A percentile compares a stretch with the other conserved stretches of the same genome.
These are phyloP conservation scores for Solanum infundibuliforme DNA, from an alignment of 257 asterid species.

Conservation along the genomic window DNA sequence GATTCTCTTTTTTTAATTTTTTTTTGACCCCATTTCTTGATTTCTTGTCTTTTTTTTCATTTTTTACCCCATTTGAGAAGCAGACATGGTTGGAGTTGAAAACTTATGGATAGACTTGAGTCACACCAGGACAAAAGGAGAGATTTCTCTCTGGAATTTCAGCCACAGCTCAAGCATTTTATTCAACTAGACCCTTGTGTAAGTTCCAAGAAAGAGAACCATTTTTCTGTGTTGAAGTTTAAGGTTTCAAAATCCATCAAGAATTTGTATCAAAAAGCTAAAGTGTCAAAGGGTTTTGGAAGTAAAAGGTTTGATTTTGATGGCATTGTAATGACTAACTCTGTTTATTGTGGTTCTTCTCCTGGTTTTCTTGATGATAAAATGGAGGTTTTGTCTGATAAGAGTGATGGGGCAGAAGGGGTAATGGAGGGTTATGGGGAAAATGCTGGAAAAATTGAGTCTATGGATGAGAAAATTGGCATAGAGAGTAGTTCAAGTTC, in stretches of 20 bases:
- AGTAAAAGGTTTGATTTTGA: conserved; percentile 33
- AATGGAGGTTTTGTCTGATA: conserved; percentile 18
- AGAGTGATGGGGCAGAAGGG: not conserved
- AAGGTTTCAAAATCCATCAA: conserved; percentile 46
- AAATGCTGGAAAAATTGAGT: conserved; percentile 5
- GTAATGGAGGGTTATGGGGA: conserved; percentile 1
- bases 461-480: conserved; percentile 11
- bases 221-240: conserved; percentile 24
- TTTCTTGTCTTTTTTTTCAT: conserved; percentile 6
- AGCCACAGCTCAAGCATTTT: conserved; percentile 14
- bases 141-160: conserved; percentile 8
- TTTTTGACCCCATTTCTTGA: not conserved
- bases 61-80: conserved; percentile 12
- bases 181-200: conserved; percentile 4
- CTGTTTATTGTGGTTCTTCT: conserved; percentile 43
- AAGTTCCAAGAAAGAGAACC: conserved; percentile 14
- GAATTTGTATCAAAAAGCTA: conserved; percentile 25
- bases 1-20: not conserved
- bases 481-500: conserved; percentile 44
- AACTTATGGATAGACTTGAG: conserved; percentile 39
- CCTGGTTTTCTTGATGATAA: conserved; percentile 24
- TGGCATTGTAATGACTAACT: conserved; percentile 42
- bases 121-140: conserved; percentile 16
- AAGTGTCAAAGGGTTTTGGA: conserved; percentile 16
- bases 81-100: conserved; percentile 27